phyloP scores from a whole-genome alignment of 2,329 filamentous ascomycete genomes.

The Septoria linicola region DNA sequence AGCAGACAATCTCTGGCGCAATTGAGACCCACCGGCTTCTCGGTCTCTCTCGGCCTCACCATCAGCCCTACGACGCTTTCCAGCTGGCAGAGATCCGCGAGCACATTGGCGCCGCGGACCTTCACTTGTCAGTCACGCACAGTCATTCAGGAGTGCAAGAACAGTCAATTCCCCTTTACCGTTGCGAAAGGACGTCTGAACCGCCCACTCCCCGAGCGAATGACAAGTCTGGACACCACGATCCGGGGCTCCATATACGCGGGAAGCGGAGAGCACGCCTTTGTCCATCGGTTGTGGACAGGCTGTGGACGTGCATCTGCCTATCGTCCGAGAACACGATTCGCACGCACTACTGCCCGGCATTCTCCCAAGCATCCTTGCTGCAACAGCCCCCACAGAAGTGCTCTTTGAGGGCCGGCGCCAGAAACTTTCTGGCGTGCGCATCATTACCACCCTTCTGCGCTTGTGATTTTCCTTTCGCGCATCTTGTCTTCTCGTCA shows the following conservation, averaged over 20 bases:
- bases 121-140: no score
- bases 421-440: neutral
- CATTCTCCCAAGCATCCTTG: neutral
- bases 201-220: neutral
- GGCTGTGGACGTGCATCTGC: constrained; percentile 9
- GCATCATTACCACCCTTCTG: neutral
- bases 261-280: no score
- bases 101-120: no score
- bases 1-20: constrained; percentile 7
- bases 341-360: neutral
- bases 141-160: no score
- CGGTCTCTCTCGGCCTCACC: constrained; percentile 8
- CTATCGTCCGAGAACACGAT: constrained; percentile 10
- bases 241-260: constrained; percentile 1
- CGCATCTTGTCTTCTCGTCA: neutral
- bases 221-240: no score
- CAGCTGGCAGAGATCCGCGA: neutral
- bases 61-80: constrained; percentile 6
- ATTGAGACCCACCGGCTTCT: constrained; percentile 4
- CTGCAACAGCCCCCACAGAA: constrained; percentile 3
- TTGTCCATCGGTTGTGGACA: neutral
- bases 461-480: neutral
- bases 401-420: neutral
- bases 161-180: no score
- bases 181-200: no score